Evolutionary conservation across 345 rosid species (phyloP), one percentile per base, ranked within the genome.

Genomic region (Garcia nutans): DNA sequence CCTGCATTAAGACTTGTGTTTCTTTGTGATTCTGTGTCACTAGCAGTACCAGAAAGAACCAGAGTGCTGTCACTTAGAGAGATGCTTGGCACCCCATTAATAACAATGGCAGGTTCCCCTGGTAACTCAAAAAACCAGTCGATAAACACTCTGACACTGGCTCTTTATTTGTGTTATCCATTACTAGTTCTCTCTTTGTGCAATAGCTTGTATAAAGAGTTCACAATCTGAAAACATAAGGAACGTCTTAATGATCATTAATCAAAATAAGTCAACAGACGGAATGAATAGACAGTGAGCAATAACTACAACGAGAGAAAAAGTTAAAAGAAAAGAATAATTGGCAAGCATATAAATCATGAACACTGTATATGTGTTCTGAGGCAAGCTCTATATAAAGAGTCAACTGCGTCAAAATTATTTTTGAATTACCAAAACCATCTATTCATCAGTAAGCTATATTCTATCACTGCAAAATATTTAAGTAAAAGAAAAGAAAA

Each of bases 91-190:
- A 94, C 90, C 24, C 97, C 95, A 19, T 92, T 84, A 78, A 91
- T 94, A 13, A 94, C 80, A 58, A 92, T 85, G 8, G 90, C 97
- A 7, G 98, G 97, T 85, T 91, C 95, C 70, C 95, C 93, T 0
- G 85, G 91, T 77, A 91, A 79, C 84, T 85, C 84, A 65, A 74
- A 92, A 71, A 89, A 70, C 74, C 80, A 3, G 72, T 37, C 28
- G 79, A 65, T 45, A 70, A 78, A 59, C 85, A 75, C 75, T 49
- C 72, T 19, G 85, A 23, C 73, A 86, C 88, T 78, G 71, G 44
- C 59, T 62, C 74, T 22, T 13, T 60, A 1, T 58, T 28, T 20
- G 31, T 42, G 45, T n/a, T 16, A 54, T 42, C 71, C 70, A 61
- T 61, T 23, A 61, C n/a, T 10, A 61, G 16, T 11, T 28, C 50